phyloP scores from a whole-genome alignment of 2,329 filamentous ascomycete genomes.

The Xylariaceae sp. region DNA sequence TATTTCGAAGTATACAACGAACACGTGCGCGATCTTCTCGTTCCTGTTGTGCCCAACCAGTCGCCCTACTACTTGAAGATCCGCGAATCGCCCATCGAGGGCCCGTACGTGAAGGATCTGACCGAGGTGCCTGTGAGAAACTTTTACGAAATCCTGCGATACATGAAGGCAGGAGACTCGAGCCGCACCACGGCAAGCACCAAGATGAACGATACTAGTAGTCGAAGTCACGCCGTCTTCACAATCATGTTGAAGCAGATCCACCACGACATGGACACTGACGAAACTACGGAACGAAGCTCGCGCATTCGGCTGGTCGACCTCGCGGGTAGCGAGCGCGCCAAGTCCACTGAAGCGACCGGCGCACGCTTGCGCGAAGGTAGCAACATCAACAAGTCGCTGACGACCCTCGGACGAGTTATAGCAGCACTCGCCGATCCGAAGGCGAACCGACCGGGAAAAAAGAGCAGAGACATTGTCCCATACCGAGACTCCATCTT shows the following conservation, averaged over 20 bases:
- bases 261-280: slow-evolving; percentile 93
- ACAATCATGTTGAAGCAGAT: slow-evolving; percentile 98
- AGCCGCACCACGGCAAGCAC: slow-evolving; percentile 88
- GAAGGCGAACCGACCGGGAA: slow-evolving; percentile 51
- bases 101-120: slow-evolving; percentile 93
- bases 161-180: slow-evolving; percentile 84
- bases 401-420: slow-evolving; percentile 90
- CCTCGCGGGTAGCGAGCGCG: slow-evolving; percentile 88
- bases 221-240: slow-evolving; percentile 93
- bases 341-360: slow-evolving; percentile 92
- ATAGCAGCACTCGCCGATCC: slow-evolving; percentile 81
- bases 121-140: slow-evolving; percentile 88
- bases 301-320: slow-evolving; percentile 93
- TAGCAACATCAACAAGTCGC: slow-evolving; percentile 97
- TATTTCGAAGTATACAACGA: slow-evolving; percentile 99
- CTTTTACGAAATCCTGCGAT: slow-evolving; percentile 78
- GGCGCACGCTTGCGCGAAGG: slow-evolving; percentile 87
- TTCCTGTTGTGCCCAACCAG: slow-evolving; percentile 63
- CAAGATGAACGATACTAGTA: slow-evolving; percentile 99
- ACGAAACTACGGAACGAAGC: slow-evolving; percentile 92
- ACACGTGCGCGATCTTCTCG: slow-evolving; percentile 89
- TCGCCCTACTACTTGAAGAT: slow-evolving; percentile 93
- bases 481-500: slow-evolving; percentile 87
- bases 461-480: slow-evolving; percentile 54
- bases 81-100: slow-evolving; percentile 88